phyloP scores from a whole-genome alignment of 805 yeast species.

The Pichia nakasei region DNA sequence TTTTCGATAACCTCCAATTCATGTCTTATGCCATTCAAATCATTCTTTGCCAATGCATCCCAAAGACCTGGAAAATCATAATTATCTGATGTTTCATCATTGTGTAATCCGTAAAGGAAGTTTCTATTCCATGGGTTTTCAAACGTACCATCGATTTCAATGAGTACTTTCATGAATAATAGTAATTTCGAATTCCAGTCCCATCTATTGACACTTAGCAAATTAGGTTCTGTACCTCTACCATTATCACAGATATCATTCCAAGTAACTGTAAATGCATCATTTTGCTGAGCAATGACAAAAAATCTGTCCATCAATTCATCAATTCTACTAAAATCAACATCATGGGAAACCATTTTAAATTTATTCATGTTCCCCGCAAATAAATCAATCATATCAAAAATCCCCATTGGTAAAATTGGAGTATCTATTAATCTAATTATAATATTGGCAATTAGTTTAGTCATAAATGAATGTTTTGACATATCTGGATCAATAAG shows the following conservation, averaged over 20 bases:
- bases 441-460: slow-evolving; percentile 42
- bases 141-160: slow-evolving; percentile 35
- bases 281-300: slow-evolving; percentile 38
- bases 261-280: slow-evolving; percentile 60
- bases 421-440: slow-evolving; percentile 70
- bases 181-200: slow-evolving; percentile 69
- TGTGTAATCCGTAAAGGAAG: slow-evolving; percentile 51
- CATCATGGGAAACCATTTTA: not conserved
- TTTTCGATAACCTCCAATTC: slow-evolving; percentile 39
- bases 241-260: slow-evolving; percentile 38
- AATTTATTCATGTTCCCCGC: not conserved
- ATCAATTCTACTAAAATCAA: slow-evolving; percentile 22
- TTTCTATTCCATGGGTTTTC: slow-evolving; percentile 61
- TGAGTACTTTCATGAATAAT: slow-evolving; percentile 44
- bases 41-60: slow-evolving; percentile 47
- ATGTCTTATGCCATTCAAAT: slow-evolving; percentile 45
- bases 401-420: slow-evolving; percentile 58
- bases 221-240: slow-evolving; percentile 63
- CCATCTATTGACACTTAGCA: slow-evolving; percentile 65
- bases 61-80: slow-evolving; percentile 71
- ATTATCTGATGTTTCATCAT: slow-evolving; percentile 31
- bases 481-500: slow-evolving; percentile 49
- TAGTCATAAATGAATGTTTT: slow-evolving; percentile 47
- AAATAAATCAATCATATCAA: slow-evolving; percentile 34
- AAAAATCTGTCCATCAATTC: slow-evolving; percentile 30